Evolutionary conservation across 2,329 filamentous ascomycete species (phyloP).

Genomic region (Exophiala phaeomuriformis): DNA sequence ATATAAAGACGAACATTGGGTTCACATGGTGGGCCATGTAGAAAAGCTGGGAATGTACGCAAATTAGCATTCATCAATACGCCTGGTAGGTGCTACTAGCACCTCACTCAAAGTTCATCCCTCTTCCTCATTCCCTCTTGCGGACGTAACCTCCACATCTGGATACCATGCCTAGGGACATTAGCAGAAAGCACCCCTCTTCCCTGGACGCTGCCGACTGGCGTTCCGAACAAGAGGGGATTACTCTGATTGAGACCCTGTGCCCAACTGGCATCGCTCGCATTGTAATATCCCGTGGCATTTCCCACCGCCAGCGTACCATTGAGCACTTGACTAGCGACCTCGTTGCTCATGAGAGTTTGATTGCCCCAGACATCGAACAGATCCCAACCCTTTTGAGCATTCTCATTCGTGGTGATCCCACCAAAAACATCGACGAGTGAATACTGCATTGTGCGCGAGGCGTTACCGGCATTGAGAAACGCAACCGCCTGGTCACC

Average conservation of each 20-base stretch:
- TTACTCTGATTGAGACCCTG: conserved; percentile 40
- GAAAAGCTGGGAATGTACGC: too few relatives aligned
- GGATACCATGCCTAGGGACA: conserved; percentile 45
- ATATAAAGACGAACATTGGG: too few relatives aligned
- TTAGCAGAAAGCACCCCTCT: conserved; percentile 31
- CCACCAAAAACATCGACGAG: conserved; percentile 48
- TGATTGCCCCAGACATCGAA: conserved; percentile 49
- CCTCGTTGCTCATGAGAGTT: conserved; percentile 42
- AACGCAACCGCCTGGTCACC: conserved; percentile 45
- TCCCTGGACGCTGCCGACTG: conserved; percentile 40
- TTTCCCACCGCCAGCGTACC: conserved; percentile 29
- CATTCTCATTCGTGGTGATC: conserved; percentile 37
- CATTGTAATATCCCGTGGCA: conserved; percentile 41
- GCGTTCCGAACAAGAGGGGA: conserved; percentile 42
- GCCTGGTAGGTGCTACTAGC: too few relatives aligned
- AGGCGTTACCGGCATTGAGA: conserved; percentile 44
- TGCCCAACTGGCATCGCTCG: conserved; percentile 44
- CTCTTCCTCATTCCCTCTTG: not conserved
- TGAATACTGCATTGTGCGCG: conserved; percentile 43
- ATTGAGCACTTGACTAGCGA: conserved; percentile 41
- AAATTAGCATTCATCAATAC: too few relatives aligned
- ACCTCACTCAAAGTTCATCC: not conserved
- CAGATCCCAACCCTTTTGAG: conserved; percentile 45
- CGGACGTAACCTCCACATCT: conserved; percentile 32
- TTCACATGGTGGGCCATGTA: too few relatives aligned